These are phyloP conservation scores for Picochlorum sp. DNA, from an alignment of 139 green algal genomes.

Conservation along the genomic window DNA sequence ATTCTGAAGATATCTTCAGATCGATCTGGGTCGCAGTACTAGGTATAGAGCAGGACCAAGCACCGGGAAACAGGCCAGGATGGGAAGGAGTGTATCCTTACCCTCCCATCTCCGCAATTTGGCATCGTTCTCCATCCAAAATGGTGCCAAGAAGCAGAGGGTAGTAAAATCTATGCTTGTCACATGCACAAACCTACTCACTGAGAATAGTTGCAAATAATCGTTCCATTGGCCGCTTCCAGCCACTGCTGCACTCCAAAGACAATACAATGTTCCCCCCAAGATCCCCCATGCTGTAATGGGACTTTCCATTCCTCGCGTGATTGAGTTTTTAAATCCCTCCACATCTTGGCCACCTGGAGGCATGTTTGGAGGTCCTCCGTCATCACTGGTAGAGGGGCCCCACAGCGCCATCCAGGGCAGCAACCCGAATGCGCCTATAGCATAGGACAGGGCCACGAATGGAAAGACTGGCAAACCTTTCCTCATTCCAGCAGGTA, in stretches of 20 bases:
- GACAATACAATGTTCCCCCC: slow-evolving; percentile 18
- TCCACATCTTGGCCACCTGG: slow-evolving; percentile 42
- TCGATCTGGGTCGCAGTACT: slow-evolving; percentile 46
- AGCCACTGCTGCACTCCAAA: slow-evolving; percentile 26
- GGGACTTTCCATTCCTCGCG: slow-evolving; percentile 36
- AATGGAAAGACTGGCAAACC: slow-evolving; percentile 82
- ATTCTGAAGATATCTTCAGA: slow-evolving; percentile 12
- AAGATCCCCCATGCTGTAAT: slow-evolving; percentile 39
- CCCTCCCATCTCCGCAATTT: slow-evolving; percentile 53
- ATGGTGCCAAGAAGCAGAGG: slow-evolving; percentile 57
- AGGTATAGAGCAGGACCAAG: slow-evolving; percentile 64
- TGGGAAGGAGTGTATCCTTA: slow-evolving; percentile 39
- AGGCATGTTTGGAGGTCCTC: slow-evolving; percentile 10
- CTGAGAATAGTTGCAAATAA: slow-evolving; percentile 63
- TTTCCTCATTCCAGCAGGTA: slow-evolving; percentile 64
- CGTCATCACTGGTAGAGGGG: slow-evolving; percentile 5
- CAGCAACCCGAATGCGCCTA: slow-evolving; percentile 71
- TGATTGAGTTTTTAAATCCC: slow-evolving; percentile 36
- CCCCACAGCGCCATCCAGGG: slow-evolving; percentile 72
- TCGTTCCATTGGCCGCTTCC: slow-evolving; percentile 36
- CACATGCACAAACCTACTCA: slow-evolving; percentile 67
- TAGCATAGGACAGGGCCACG: slow-evolving; percentile 46
- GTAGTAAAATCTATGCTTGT: slow-evolving; percentile 69
- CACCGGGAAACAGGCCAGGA: slow-evolving; percentile 57
- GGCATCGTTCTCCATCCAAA: slow-evolving; percentile 81